Base-by-base conservation (phyloP, 192 early-diverging fungal species). In the Backusella westeae region DNA sequence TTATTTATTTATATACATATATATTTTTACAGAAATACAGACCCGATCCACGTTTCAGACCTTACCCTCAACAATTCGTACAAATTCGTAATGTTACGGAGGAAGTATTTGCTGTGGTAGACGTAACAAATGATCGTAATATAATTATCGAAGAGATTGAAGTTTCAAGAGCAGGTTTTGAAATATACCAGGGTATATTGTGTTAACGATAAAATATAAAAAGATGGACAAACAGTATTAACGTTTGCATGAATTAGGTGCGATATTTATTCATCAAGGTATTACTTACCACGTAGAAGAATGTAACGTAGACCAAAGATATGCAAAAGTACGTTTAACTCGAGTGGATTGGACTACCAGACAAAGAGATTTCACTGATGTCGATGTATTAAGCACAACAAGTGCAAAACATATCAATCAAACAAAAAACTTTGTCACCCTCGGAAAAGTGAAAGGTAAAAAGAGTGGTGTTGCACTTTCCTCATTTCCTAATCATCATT, bases 181-280 rank as follows among this genome's bases (percentile, higher is more conserved):
- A 83, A 19, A 77, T 90, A 10, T 90, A 90, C 69, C 85, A 92
- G 81, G 90, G 86, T 84, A 49, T 44, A 14, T 44, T 68, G 21
- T 4, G 4, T 29, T 15, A 14, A 36, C 23, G 7, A 34, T 38
- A n/a, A 52, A 42, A 32, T 32, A 29, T 23, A 65, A 4, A 6
- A 34, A 14, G 46, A 6, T 5, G 35, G 2, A 36, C 19, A n/a
- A 39, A 10, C 26, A 63, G 9, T 29, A 35, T 3, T 19, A 17
- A 15, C 7, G 66, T 17, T 38, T n/a, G 7, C 2, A 14, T 26
- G 23, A 59, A 72, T 38, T 67, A 89, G 88, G 89, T 10, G 86
- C 89, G 5, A 83, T 91, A 3, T 90, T 90, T 46, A 79, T 90
- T 9, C 90, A 91, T 68, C 86, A 89, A 68, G 90, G 90, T 26